A percentile compares a stretch with the other conserved stretches of the same genome.
Evolutionary conservation across 441 rosid species (phyloP).

Genomic region (Populus hybrid): DNA sequence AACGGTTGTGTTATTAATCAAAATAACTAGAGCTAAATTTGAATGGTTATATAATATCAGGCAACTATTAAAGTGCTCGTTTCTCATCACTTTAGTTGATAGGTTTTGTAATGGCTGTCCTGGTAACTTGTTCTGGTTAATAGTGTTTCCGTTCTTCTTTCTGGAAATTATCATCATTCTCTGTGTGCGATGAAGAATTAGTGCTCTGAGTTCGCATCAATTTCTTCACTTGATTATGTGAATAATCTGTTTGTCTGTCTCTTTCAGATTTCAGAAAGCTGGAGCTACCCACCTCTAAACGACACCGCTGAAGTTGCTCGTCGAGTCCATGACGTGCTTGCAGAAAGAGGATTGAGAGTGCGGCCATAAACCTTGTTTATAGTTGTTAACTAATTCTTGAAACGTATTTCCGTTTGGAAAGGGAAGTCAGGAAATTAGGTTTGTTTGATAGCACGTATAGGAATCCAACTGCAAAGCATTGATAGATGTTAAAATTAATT

Average conservation of each 20-base stretch:
- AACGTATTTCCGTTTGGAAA: slow-evolving; percentile 15
- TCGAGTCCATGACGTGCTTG: slow-evolving; percentile 56
- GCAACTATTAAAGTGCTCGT: not conserved
- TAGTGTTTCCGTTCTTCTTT: not conserved
- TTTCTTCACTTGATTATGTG: not conserved
- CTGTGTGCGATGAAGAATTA: not conserved
- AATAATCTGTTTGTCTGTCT: slow-evolving; percentile 1
- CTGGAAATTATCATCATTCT: not conserved
- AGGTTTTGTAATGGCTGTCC: not conserved
- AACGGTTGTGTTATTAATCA: not conserved
- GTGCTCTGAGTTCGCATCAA: not conserved
- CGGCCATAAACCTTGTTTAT: slow-evolving; percentile 43
- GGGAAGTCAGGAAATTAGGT: slow-evolving; percentile 13
- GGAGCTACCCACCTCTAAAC: slow-evolving; percentile 94
- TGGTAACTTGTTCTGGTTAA: not conserved
- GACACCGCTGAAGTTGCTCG: slow-evolving; percentile 89
- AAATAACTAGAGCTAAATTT: not conserved
- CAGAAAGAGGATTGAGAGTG: slow-evolving; percentile 79
- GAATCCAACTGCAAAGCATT: slow-evolving; percentile 20
- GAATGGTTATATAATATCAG: not conserved
- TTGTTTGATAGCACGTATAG: slow-evolving; percentile 20
- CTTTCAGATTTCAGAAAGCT: slow-evolving; percentile 74
- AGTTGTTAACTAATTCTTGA: slow-evolving; percentile 27
- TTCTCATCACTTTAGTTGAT: not conserved
- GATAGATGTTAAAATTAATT: slow-evolving; percentile 5